Evolutionary conservation across 129 eudicot genomes (phyloP), one percentile per base, ranked within the genome.

Genomic region (Kitagawia praeruptora): DNA sequence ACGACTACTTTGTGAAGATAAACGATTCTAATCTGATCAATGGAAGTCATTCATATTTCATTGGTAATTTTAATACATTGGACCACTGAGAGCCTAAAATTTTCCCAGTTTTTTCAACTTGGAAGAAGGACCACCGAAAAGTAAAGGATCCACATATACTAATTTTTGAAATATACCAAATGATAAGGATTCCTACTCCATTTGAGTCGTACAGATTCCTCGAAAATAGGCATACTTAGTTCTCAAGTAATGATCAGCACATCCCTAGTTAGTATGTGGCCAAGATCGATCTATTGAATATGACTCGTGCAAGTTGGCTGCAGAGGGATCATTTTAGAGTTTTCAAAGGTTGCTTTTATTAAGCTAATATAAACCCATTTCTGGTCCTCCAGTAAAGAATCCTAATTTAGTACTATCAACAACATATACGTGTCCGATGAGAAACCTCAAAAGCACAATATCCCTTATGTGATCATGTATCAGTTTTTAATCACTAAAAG

Each of bases 71-170:
- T 18, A 77, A 34, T 25, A 19, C 47, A 38, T 25, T 5, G 85
- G 82, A 81, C 84, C 85, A 87, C 49, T 81, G 40, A 79, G 78
- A 66, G 84, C 73, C 79, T 41, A 45, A 64, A 74, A 78, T 39
- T 21, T 45, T 56, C 78, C 63, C 31, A 77, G 53, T 51, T 48
- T 48, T 48, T 14, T 45, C 88, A 82, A 83, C 81, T 89, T 80
- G 90, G 11, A 40, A 76, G 75, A 79, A 82, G 88, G 88, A 88
- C 88, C 90, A 83, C 63, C 73, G 58, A 14, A 64, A 51, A 70
- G 51, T 2, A 23, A 46, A 75, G 80, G 76, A 81, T 81, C 84
- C 84, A 75, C 84, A 64, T n/a, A 64, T n/a, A 81, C 76, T 64
- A 61, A 74, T 47, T 64, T 81, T 79, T 27, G 10, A 38, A 78